Evolutionary conservation across 2,329 filamentous ascomycete species (phyloP).

Genomic region (Fusarium mundagurra): DNA sequence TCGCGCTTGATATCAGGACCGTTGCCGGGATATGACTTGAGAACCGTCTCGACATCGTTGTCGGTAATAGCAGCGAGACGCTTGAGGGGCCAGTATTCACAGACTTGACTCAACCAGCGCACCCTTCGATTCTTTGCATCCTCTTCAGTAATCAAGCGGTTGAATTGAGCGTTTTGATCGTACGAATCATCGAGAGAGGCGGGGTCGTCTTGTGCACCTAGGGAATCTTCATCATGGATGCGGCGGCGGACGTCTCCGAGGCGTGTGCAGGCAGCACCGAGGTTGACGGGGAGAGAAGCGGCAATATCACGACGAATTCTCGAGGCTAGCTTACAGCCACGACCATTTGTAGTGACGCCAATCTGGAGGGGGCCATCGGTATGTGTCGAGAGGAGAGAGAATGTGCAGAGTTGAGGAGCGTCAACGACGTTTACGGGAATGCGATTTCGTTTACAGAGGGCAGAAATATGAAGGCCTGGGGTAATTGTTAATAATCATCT

Average conservation of each 20-base stretch:
- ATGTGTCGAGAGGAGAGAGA: constrained; percentile 88
- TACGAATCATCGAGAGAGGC: constrained; percentile 72
- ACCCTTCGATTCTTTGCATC: constrained; percentile 84
- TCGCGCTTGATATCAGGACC: constrained; percentile 34
- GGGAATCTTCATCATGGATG: constrained; percentile 77
- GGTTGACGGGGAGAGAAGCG: constrained; percentile 75
- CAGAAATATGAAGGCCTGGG: constrained; percentile 73
- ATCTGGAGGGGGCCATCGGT: constrained; percentile 92
- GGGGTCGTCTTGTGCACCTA: constrained; percentile 53
- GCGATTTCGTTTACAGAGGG: constrained; percentile 78
- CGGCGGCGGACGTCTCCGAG: constrained; percentile 77
- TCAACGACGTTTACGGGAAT: constrained; percentile 96
- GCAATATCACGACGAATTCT: constrained; percentile 90
- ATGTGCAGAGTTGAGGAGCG: constrained; percentile 85
- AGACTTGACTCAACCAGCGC: constrained; percentile 94
- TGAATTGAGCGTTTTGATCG: constrained; percentile 85
- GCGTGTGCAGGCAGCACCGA: constrained; percentile 80
- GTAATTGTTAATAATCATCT: not conserved
- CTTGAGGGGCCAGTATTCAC: constrained; percentile 96
- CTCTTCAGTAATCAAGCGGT: constrained; percentile 79
- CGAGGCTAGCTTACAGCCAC: constrained; percentile 92
- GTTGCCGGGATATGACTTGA: constrained; percentile 73
- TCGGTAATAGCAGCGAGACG: constrained; percentile 83
- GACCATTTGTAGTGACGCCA: constrained; percentile 93
- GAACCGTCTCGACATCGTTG: constrained; percentile 77